Base-by-base conservation (phyloP, 1,139 yeast genomes). In the Eremothecium coryli region DNA sequence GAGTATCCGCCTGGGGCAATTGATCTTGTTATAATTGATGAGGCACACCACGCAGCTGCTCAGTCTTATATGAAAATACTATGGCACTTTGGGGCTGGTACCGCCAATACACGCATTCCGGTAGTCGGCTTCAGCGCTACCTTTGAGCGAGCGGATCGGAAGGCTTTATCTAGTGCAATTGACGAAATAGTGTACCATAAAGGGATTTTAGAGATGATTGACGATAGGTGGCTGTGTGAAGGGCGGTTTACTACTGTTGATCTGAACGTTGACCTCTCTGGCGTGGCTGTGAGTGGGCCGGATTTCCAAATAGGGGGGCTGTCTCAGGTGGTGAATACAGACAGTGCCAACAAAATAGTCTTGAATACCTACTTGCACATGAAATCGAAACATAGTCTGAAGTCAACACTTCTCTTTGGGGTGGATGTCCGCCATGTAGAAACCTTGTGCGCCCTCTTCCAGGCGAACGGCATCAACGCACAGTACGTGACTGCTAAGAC, bases 41-140 rank as follows among this genome's bases (percentile, higher is more conserved):
- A 88, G 54, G 94, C 95, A 32, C 98, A 88, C 50, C 97, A 88
- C 59, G 80, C 95, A 0, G 81, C 84, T 1, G 90, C 95, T 0
- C 50, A 58, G 10, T 68, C 88, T 0, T 90, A 90, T 65, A 31
- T 61, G 11, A 66, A 67, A 27, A 66, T 86, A 1, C 57, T 85
- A 35, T 54, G 64, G 4, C 68, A 82, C 46, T 76, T 88, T 49
- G 63, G 66, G 1, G 82, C 84, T 2, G 51, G 50, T 14, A 50
- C 54, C 1, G 40, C 62, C 0, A 54, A 62, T 0, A 65, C 74
- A 39, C 58, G 59, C 2, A 62, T 76, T 1, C 69, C 75, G 6
- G 74, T 85, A 0, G 64, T 85, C 13, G 97, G 97, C 1, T 84
- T 90, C 48, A 80, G 95, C 5, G 97, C 97, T 0, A 88, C 98